Evolutionary conservation across 1,284 basidiomycete species (phyloP), one percentile per base, ranked within the genome.

Genomic region (Filobasidium uniguttulatum): DNA sequence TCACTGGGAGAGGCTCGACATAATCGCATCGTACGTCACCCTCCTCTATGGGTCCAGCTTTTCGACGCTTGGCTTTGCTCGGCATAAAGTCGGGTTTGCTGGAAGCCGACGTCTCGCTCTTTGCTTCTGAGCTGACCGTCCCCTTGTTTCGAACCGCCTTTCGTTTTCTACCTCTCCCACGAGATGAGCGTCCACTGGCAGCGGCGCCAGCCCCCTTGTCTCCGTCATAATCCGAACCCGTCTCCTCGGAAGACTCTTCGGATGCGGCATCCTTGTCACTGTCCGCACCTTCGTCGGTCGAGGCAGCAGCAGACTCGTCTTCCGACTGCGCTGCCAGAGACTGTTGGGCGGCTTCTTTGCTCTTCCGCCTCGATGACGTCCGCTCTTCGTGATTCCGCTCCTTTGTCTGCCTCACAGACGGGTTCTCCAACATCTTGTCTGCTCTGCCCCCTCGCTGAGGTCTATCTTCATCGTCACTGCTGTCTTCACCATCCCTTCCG

Each of bases 11-110:
- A 15, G 49, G 49, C 19, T 55, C 53, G 14, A 52, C 49, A 33
- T 55, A 55, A 17, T 55, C 53, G 23, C 53, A 55, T 28, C 49
- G 36, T 5, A 55, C 53, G 25, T 55, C 53, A 3, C 53, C 53
- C 9, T 55, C 53, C n/a, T 53, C 51, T 45, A 46, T 46, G 19
- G 51, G 49, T 22, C 46, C 36, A 28, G 50, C 47, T 33, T 50
- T 55, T 37, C 53, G 48, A 4, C 40, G 10, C 40, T 43, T 43
- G 12, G 40, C 40, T 29, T 43, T 43, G 23, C 40, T 43, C n/a
- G 40, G 40, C 40, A 43, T 43, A 26, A 43, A 43, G 23, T 43
- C 40, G 3, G 40, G 40, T 31, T 28, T 43, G 38, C 48, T 53
- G 8, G 12, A 14, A 6, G 30, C 22, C 19, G 23, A 37, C 5